Percentiles rank a stretch among this genome's conserved stretches.
These are phyloP conservation scores for Eutrema heterophyllum DNA, from an alignment of 345 rosid species.

Conservation along the genomic window DNA sequence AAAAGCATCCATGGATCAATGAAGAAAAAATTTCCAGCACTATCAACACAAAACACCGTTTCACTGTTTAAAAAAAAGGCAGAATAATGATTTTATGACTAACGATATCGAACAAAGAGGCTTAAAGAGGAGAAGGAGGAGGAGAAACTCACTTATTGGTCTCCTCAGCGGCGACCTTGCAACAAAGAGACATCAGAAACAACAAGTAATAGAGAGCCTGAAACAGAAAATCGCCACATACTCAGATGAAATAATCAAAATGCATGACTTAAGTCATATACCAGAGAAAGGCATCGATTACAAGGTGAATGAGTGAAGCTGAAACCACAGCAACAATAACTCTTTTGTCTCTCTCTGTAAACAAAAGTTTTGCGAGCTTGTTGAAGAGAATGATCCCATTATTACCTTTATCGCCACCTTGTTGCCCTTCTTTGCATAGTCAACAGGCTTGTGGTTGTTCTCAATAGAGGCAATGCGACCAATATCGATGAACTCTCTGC, in stretches of 20 bases:
- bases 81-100: too few relatives aligned
- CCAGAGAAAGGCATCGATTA: conserved; percentile 2
- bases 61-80: too few relatives aligned
- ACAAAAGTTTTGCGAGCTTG: background rate
- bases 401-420: conserved; percentile 86
- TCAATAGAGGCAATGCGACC: conserved; percentile 87
- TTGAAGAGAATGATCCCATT: background rate
- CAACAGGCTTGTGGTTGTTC: conserved; percentile 69
- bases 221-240: conserved; percentile 12
- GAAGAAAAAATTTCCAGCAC: too few relatives aligned
- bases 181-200: too few relatives aligned
- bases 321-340: conserved; percentile 18
- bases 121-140: too few relatives aligned
- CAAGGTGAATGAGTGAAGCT: conserved; percentile 91
- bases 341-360: background rate
- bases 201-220: conserved; percentile 98
- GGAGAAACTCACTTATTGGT: too few relatives aligned
- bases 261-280: conserved; percentile 4
- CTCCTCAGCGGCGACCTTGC: too few relatives aligned
- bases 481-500: conserved; percentile 70
- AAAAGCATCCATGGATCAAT: too few relatives aligned
- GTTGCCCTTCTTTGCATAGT: conserved; percentile 72
- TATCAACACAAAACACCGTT: too few relatives aligned
- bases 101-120: too few relatives aligned
- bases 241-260: conserved; percentile 13